Evolutionary conservation across 225 moss, liverwort and hornwort genomes (phyloP).

Genomic region (Physcomitrellopsis africana): DNA sequence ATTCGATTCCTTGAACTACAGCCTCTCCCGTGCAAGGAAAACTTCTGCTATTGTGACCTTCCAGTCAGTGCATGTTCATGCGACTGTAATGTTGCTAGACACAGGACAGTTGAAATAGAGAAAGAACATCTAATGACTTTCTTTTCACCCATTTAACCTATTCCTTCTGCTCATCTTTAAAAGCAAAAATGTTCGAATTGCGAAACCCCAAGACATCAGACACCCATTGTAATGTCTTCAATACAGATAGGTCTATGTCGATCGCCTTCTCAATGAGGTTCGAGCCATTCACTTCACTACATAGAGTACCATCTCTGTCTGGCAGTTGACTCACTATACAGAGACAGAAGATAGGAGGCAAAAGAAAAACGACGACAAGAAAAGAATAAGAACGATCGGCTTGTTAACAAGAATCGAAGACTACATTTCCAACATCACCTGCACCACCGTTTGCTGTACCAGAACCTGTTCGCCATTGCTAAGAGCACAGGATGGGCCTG

Average conservation of each 20-base stretch:
- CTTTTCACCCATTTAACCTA: not conserved
- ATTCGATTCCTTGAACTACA: not conserved
- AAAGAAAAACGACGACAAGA: too few species aligned
- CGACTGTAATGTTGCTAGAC: not conserved
- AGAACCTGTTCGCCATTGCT: not conserved
- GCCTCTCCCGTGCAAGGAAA: not conserved
- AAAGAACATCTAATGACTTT: not conserved
- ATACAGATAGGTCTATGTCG: not conserved
- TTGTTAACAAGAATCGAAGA: not conserved
- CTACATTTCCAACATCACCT: not conserved
- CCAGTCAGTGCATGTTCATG: not conserved
- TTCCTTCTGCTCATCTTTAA: not conserved
- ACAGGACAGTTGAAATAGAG: not conserved
- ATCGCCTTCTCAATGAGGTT: not conserved
- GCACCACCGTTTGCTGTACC: not conserved
- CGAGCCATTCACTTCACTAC: not conserved
- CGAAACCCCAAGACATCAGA: not conserved
- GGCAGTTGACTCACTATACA: not conserved
- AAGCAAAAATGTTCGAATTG: not conserved
- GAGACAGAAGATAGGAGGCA: not conserved
- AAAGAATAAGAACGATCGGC: too few species aligned
- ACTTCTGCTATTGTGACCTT: not conserved
- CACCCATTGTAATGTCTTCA: not conserved
- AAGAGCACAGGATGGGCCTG: not conserved
- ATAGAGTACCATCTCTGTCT: conserved; percentile 8